These are phyloP conservation scores for Hymenotorrendiella dingleyae DNA, from an alignment of 2,329 filamentous ascomycete genomes.

Conservation along the genomic window DNA sequence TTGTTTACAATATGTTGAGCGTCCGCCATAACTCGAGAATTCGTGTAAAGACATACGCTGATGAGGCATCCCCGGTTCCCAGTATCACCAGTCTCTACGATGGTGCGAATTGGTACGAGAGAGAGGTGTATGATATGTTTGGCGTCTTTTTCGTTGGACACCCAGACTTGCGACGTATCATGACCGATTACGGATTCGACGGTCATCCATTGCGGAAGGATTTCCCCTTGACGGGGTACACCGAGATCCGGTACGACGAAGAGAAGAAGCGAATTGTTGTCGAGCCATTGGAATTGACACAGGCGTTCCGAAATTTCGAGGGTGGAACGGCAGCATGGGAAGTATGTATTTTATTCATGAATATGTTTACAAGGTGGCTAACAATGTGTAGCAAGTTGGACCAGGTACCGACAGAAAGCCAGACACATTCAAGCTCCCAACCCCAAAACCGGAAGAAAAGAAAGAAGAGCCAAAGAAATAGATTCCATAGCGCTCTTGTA, in stretches of 20 bases:
- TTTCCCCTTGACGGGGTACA: constrained; percentile 96
- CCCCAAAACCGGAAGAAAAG: constrained; percentile 89
- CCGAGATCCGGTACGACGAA: constrained; percentile 95
- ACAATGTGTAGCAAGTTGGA: constrained; percentile 56
- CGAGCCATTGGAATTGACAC: constrained; percentile 93
- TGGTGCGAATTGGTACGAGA: constrained; percentile 97
- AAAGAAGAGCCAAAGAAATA: constrained; percentile 92
- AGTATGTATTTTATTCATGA: constrained; percentile 43
- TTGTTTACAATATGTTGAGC: constrained; percentile 95
- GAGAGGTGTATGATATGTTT: constrained; percentile 95
- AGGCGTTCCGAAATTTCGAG: constrained; percentile 98
- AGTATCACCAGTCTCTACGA: constrained; percentile 83
- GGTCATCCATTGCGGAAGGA: constrained; percentile 96
- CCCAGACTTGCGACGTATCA: constrained; percentile 92
- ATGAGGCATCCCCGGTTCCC: constrained; percentile 89
- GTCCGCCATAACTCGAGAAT: constrained; percentile 96
- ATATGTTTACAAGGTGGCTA: constrained; percentile 7
- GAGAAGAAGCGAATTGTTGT: constrained; percentile 99
- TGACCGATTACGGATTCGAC: constrained; percentile 99
- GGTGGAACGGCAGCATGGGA: constrained; percentile 73
- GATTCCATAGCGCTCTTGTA: constrained; percentile 22
- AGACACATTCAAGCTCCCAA: constrained; percentile 88
- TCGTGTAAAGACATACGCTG: constrained; percentile 96
- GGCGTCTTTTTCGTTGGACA: constrained; percentile 95
- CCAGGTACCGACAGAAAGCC: constrained; percentile 72